Percentiles rank a stretch among this genome's conserved stretches.
Evolutionary conservation across 257 asterid species (phyloP).

Genomic region (Penstemon newberryi): DNA sequence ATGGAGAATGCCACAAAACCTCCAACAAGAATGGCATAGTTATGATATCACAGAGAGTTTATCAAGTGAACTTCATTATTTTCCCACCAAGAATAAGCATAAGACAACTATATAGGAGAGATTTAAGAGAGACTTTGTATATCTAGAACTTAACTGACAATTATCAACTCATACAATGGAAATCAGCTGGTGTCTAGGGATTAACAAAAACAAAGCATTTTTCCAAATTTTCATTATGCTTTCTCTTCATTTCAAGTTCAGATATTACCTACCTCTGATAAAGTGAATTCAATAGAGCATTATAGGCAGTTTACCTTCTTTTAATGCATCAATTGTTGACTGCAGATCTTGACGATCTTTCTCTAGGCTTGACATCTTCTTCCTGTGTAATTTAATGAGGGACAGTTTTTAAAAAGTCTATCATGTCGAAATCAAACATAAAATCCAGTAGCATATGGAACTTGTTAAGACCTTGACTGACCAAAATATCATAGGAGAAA

Average conservation of each 20-base stretch:
- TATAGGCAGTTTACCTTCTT: conserved; percentile 61
- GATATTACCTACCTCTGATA: not conserved
- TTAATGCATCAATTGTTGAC: conserved; percentile 83
- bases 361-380: conserved; percentile 78
- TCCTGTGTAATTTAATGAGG: conserved; percentile 47
- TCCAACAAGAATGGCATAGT: conserved; percentile 4
- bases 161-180: conserved; percentile 5
- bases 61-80: conserved; percentile 1
- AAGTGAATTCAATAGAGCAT: conserved; percentile 10
- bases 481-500: conserved; percentile 18
- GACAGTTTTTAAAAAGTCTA: conserved; percentile 6
- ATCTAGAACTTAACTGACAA: conserved; percentile 1
- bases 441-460: not conserved
- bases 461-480: not conserved
- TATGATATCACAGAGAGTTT: not conserved
- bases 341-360: conserved; percentile 89
- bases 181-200: not conserved
- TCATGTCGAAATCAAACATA: conserved; percentile 21
- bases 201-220: not conserved
- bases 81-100: not conserved
- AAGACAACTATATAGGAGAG: not conserved
- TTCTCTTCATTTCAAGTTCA: conserved; percentile 14
- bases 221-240: conserved; percentile 15
- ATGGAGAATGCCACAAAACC: conserved; percentile 8
- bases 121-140: not conserved